These are phyloP conservation scores for Botrytis cinerea DNA, from an alignment of 2,329 filamentous ascomycete species.

Conservation along the genomic window DNA sequence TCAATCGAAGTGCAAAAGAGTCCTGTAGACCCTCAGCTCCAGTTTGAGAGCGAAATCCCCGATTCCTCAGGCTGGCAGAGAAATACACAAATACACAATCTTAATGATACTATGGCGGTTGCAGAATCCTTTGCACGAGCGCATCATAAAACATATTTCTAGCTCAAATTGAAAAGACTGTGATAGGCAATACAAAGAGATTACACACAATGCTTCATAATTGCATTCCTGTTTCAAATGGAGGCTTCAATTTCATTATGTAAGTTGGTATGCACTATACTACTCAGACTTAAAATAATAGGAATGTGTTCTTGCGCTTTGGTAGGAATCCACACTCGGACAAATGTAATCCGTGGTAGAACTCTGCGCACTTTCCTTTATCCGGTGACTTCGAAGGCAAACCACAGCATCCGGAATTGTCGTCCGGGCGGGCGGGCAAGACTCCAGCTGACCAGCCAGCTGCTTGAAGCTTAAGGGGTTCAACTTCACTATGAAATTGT, in stretches of 20 bases:
- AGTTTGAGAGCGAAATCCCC: neutral
- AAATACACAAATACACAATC: neutral
- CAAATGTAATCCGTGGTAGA: neutral
- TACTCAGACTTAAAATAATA: neutral
- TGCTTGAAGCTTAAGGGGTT: neutral
- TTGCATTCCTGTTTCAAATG: neutral
- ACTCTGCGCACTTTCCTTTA: neutral
- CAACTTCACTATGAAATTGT: neutral
- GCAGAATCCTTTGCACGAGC: neutral
- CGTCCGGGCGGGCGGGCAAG: neutral
- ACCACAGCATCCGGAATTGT: neutral
- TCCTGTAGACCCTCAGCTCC: neutral
- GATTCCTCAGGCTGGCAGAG: neutral
- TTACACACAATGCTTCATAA: neutral
- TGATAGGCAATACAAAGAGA: neutral
- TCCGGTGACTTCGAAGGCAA: neutral
- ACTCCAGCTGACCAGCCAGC: neutral
- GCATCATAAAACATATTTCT: neutral
- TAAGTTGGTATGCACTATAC: neutral
- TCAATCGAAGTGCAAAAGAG: neutral
- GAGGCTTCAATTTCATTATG: neutral
- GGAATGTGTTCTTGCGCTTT: neutral
- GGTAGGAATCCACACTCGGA: neutral
- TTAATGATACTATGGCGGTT: neutral
- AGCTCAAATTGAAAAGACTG: neutral